Conservation (phyloP, 176 grass and related monocot species). For the Oryza australiensis region DNA sequence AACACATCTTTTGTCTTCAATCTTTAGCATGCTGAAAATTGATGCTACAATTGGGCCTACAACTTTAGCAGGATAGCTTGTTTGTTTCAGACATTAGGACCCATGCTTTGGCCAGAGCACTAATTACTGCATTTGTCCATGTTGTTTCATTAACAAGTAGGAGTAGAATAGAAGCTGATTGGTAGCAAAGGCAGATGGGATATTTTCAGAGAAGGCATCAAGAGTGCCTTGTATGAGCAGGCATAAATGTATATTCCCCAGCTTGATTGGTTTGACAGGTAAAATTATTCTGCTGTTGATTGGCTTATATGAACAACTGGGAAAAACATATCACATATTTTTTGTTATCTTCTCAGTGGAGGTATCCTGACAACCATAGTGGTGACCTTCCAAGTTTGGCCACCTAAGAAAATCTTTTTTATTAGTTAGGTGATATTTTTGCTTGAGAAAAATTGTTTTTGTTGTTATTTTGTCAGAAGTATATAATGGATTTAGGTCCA, state of each 20-base stretch:
- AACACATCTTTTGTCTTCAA: background rate
- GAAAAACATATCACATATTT: background rate
- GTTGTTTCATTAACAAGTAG: background rate
- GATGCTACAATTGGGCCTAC: slow-evolving; percentile 10
- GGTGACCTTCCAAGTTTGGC: slow-evolving; percentile 1
- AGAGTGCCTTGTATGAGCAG: slow-evolving; percentile 4
- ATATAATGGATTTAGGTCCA: background rate
- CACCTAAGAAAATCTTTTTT: background rate
- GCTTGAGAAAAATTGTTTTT: background rate
- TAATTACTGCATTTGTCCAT: background rate
- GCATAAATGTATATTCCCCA: background rate
- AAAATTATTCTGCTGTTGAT: slow-evolving; percentile 9
- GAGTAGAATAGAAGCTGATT: slow-evolving; percentile 1
- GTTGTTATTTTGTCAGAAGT: too few species aligned
- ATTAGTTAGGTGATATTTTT: background rate
- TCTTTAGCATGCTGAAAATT: background rate
- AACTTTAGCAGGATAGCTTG: background rate
- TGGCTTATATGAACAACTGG: slow-evolving; percentile 1
- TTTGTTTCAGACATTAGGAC: slow-evolving; percentile 25
- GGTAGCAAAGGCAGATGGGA: slow-evolving; percentile 32
- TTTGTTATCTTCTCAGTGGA: slow-evolving; percentile 11
- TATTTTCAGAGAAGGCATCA: slow-evolving; percentile 28
- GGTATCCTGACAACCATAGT: background rate
- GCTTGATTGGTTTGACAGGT: slow-evolving; percentile 18
- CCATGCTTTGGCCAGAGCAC: background rate